Base-by-base conservation (phyloP, 208 protist genomes). In the Leishmania mexicana region DNA sequence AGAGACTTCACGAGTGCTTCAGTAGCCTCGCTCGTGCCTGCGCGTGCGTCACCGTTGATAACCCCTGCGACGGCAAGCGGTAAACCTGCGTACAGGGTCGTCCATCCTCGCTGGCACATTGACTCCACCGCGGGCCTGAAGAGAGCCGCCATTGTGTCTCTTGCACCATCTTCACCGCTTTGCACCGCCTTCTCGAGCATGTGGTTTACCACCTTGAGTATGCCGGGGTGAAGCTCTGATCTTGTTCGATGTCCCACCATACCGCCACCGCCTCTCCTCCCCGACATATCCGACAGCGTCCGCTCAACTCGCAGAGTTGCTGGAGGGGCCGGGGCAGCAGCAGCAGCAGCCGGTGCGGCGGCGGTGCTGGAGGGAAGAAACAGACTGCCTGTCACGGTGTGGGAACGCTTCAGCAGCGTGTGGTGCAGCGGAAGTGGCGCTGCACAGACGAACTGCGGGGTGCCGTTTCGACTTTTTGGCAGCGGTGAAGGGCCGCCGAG, bases 21-120 rank as follows among this genome's bases (percentile, higher is more conserved):
- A 35, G 76, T 49, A 60, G 31, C 57, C 19, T 78, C 74, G 42
- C 75, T 51, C 24, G 75, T n/a, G 28, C 35, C 58, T 42, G 53
- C 40, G 31, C 58, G 8, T 21, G 53, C 58, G 17, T 75, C 42
- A 21, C 0, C 8, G 13, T 11, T 71, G 5, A 47, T 42, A 13
- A 28, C 76, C 2, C 47, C 71, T 4, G 76, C 35, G 42, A 72
- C 70, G 21, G 68, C 2, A 31, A 81, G 58, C 7, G 81, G 81
- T 21, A 85, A 35, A 10, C 81, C 81, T 5, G n/a, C 81, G 45
- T 74, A 62, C 67, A 85, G 45, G 13, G 54, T 77, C 51, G 57
- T 78, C 81, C 81, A 85, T 73, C 76, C 76, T 51, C 81, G 75
- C 60, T 78, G 76, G 19, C 58, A 60, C 81, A 85, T 72, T 10